Conservation (phyloP, 2,329 filamentous ascomycete species). For the Alternaria gansuensis region DNA sequence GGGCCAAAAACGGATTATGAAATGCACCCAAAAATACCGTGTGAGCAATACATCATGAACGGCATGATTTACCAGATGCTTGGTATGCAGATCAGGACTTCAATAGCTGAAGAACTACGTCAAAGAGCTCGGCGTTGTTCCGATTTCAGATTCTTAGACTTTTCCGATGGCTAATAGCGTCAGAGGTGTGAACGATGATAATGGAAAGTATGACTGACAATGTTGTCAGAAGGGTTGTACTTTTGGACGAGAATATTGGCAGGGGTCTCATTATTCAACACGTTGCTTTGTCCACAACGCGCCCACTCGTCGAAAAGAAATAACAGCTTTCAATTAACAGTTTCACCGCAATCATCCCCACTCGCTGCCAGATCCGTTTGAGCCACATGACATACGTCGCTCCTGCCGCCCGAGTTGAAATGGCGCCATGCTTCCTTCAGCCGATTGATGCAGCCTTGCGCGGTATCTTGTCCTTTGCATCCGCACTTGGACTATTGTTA, state of each 20-base stretch:
- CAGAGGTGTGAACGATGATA: background rate
- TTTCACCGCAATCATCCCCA: background rate
- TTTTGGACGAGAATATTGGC: slow-evolving; percentile 2
- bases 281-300: slow-evolving; percentile 6
- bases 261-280: slow-evolving; percentile 15
- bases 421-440: slow-evolving; percentile 1
- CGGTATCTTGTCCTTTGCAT: background rate
- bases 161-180: background rate
- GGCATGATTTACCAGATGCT: background rate
- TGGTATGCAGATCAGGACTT: background rate
- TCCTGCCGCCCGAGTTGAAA: background rate
- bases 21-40: background rate
- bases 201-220: background rate
- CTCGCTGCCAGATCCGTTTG: background rate
- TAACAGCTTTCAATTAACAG: background rate
- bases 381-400: slow-evolving; percentile 1
- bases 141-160: background rate
- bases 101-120: background rate
- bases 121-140: background rate
- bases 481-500: background rate
- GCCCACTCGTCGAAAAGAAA: slow-evolving; percentile 2
- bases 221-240: background rate
- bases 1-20: background rate
- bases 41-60: background rate
- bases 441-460: background rate